Evolutionary conservation across 2,329 filamentous ascomycete species (phyloP), one percentile per base, ranked within the genome.

Genomic region (Clonostachys rhizophaga): DNA sequence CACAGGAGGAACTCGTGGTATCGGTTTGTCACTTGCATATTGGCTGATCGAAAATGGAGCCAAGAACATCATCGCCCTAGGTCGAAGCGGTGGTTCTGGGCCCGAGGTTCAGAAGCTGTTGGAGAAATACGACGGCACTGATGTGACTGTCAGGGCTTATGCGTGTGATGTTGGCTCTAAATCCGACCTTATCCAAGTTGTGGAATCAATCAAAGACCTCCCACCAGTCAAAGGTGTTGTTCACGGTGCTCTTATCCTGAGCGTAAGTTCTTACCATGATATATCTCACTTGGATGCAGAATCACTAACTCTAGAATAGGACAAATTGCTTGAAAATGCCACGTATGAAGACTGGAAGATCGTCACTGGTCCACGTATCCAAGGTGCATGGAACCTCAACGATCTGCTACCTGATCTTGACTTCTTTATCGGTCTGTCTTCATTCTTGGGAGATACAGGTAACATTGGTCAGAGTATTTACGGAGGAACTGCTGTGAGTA

Each of bases 11-110:
- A 35, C 54, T 7, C 51, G 54, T 35, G 54, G 56, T 12, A 39
- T 59, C 12, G 57, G 57, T 9, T 16, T 44, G 17, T 16, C 14
- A 47, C 70, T 79, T 58, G 61, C 72, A 11, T 65, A 64, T 6
- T 72, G 73, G 67, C 74, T 79, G 72, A 64, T 72, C 8, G 60
- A 62, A 40, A 68, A 69, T 14, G 76, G 76, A 3, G 76, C 75
- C 6, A 63, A 65, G 10, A 66, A 72, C 49, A 58, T 80, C 17
- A 67, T 75, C 0, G 64, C 78, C 5, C 60, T 79, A 13, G 78
- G 75, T 3, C 68, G 74, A 33, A 71, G 64, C 44, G 75, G 70
- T 18, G 36, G 14, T n/a, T 74, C 70, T 3, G 69, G 62, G 17
- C 43, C 53, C 3, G 48, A 56, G 3, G 73, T 71, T 2, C 66